Base-by-base conservation (phyloP, 1,284 basidiomycete species). In the Phlebopus sp. region DNA sequence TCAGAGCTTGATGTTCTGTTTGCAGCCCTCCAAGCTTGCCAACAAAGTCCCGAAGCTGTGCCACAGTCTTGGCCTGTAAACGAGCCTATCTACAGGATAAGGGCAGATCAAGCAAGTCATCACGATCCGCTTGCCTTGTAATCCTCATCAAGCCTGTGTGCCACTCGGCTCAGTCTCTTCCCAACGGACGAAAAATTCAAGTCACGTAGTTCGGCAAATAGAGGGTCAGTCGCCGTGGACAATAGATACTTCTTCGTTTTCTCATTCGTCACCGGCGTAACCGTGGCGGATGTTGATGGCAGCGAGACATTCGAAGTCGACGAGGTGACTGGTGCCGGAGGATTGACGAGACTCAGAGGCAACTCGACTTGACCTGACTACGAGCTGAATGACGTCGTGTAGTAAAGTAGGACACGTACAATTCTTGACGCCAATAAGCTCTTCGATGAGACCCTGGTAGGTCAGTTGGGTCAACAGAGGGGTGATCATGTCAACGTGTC, bases 371-470 rank as follows among this genome's bases (percentile, higher is more conserved):
- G 90, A 3, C 90, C 94, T 95, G 47, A 18, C 29, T 23, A 51
- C 35, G 42, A n/a, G 11, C 27, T 50, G 34, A 50, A 50, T 44
- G 27, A 31, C 18, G 18, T 38, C 18, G 18, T 38, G 42, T 52
- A 32, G 35, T 42, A 41, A 38, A 44, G 23, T 35, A 40, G 31
- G 43, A 44, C 30, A 67, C 85, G 46, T 55, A 91, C 94, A 88
- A 59, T 97, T 92, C 67, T 81, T 87, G 54, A 99, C 87, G 1
- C 92, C 92, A 38, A 97, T 74, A 36, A 93, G 74, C 65, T 99
- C 97, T 60, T 99, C 96, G n/a, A 98, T 77, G 37, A 99, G 83
- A 14, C 97, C 97, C 65, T 97, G 88, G 60, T 98, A 99, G 0
- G 97, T 99, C 46, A 99, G 74, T 62, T 99, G 96, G 1, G 96